Percentiles rank a stretch among this genome's conserved stretches.
phyloP scores from a whole-genome alignment of 352 stramenopile genomes.

The Pythium biforme region DNA sequence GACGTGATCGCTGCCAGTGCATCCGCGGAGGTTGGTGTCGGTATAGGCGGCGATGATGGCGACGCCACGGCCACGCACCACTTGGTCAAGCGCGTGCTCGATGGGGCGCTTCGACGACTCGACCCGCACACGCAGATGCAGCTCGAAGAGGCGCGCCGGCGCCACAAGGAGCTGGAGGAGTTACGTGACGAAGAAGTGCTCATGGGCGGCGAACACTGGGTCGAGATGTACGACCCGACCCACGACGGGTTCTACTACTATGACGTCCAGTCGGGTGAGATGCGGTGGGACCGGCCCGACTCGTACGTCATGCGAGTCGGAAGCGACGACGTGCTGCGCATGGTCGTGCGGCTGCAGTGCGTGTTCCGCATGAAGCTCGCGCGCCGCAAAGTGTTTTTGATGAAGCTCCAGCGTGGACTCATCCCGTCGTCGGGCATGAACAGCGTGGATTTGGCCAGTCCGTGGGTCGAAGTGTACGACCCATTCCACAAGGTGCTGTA shows the following conservation, averaged over 20 bases:
- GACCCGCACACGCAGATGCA: conserved; percentile 28
- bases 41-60: neutral
- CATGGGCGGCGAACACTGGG: conserved; percentile 39
- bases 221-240: conserved; percentile 53
- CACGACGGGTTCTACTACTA: conserved; percentile 56
- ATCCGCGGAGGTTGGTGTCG: neutral
- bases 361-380: conserved; percentile 49
- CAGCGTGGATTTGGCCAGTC: neutral
- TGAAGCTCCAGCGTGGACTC: conserved; percentile 26
- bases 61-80: neutral
- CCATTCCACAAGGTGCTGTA: conserved; percentile 54
- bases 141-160: conserved; percentile 28
- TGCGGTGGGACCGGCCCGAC: conserved; percentile 42
- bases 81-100: conserved; percentile 26
- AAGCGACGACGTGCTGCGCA: conserved; percentile 40
- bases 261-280: conserved; percentile 36
- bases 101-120: conserved; percentile 27
- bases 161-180: conserved; percentile 29
- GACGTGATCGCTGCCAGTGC: neutral
- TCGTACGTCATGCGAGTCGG: conserved; percentile 36
- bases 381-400: conserved; percentile 36
- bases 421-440: neutral
- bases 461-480: conserved; percentile 70
- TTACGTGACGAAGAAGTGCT: conserved; percentile 31
- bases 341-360: conserved; percentile 49